phyloP scores from a whole-genome alignment of 106 monocot genomes.

The Phalaenopsis equestris region DNA sequence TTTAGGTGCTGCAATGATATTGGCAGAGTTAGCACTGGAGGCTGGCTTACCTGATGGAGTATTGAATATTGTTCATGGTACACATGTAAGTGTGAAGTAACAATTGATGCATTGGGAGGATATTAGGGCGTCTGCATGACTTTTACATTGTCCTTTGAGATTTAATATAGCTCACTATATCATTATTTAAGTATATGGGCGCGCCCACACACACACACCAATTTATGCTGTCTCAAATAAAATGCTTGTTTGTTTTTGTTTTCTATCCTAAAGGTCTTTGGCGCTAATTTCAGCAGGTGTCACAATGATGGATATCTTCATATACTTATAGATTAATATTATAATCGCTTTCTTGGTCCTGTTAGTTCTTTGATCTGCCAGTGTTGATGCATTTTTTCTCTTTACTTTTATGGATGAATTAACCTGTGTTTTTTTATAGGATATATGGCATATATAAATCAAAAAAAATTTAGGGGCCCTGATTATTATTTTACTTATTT shows the following conservation, averaged over 20 bases:
- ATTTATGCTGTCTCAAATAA: too few species aligned
- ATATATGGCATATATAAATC: not conserved
- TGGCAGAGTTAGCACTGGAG: constrained; percentile 91
- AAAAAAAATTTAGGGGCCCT: not conserved
- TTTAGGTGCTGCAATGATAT: constrained; percentile 93
- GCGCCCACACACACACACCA: too few species aligned
- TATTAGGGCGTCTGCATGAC: not conserved
- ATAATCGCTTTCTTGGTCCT: not conserved
- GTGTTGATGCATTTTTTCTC: not conserved
- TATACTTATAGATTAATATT: not conserved
- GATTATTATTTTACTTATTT: not conserved
- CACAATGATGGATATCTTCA: not conserved
- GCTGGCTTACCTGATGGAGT: constrained; percentile 96
- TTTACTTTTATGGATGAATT: not conserved
- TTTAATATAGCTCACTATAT: not conserved
- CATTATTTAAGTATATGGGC: not conserved
- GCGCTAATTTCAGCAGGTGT: not conserved
- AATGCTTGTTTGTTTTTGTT: too few species aligned
- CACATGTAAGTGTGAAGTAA: constrained; percentile 52
- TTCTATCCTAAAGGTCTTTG: too few species aligned
- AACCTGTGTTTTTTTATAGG: not conserved
- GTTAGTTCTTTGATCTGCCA: too few species aligned
- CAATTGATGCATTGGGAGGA: not conserved
- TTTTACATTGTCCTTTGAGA: not conserved
- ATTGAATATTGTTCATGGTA: constrained; percentile 90